Base-by-base conservation (phyloP, 305 asterid genomes). In the Fraxinus sp. region DNA sequence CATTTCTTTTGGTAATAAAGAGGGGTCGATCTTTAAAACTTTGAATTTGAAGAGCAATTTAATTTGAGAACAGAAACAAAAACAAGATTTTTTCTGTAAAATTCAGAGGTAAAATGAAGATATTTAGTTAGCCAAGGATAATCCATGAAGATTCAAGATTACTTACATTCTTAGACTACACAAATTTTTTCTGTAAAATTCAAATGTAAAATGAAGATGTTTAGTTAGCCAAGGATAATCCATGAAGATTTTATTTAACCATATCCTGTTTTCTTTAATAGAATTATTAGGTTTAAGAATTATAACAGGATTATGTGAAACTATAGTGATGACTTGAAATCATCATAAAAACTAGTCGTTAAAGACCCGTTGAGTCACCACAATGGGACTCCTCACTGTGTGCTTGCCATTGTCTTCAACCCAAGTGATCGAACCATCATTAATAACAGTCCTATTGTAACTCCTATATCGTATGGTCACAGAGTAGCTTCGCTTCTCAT, bases 401-500 rank as follows among this genome's bases (percentile, higher is more conserved):
- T 71, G 76, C 41, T 71, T 71, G 76, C 76, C 76, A 30, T 32
- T 71, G 26, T 30, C 24, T 32, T 71, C 76, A 14, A 71, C 43
- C 76, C 41, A 71, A 71, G 26, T 32, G 43, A 71, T 36, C 8
- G 43, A 71, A 14, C 76, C 76, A 71, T 71, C 76, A 71, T 71
- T 71, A 14, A 7, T 71, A 71, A 71, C 41, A 14, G 76, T 30
- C 39, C 43, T 32, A 71, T 4, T 32, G 22, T 71, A 71, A 30
- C 43, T 71, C 22, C 76, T 71, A 71, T 71, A 30, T 1, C 5
- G 43, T 6, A 71, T 71, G 43, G 5, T 71, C 43, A 71, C 43
- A 71, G 76, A 71, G 16, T 71, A 71, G 76, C 76, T 71, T 71
- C 16, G 76, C 76, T 71, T 71, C 76, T 71, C 76, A 71, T 71